A percentile compares a stretch with the other conserved stretches of the same genome.
Evolutionary conservation across 2,329 filamentous ascomycete species (phyloP).

Genomic region (Sporothrix brunneoviolacea): DNA sequence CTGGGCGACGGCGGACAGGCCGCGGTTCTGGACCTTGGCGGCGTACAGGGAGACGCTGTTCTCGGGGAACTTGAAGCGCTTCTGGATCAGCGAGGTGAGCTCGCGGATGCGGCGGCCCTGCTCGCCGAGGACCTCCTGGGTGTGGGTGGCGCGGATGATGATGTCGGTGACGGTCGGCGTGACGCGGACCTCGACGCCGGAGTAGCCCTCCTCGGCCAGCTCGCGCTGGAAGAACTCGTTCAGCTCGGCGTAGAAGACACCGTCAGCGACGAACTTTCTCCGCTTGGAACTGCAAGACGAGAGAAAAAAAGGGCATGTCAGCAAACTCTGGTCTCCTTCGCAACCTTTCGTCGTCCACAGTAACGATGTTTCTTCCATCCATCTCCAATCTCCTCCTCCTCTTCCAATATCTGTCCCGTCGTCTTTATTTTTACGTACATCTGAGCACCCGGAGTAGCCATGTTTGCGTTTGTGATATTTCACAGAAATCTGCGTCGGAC

Average conservation of each 20-base stretch:
- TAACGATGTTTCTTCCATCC: too few species aligned
- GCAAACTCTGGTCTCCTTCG: background rate
- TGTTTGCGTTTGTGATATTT: conserved; percentile 30
- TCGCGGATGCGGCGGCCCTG: conserved; percentile 99
- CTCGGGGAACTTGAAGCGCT: conserved; percentile 99
- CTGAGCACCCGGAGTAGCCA: conserved; percentile 56
- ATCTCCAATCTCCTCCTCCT: background rate
- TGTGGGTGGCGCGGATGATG: conserved; percentile 99
- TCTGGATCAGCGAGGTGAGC: conserved; percentile 99
- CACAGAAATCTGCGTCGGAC: background rate
- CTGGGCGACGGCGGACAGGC: conserved; percentile 98
- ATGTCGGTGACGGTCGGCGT: conserved; percentile 99
- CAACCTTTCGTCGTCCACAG: too few species aligned
- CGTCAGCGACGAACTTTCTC: conserved; percentile 94
- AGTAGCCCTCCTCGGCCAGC: conserved; percentile 99
- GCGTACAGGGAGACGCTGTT: conserved; percentile 99
- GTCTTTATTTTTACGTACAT: conserved; percentile 43
- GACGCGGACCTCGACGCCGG: conserved; percentile 98
- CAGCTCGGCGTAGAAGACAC: conserved; percentile 99
- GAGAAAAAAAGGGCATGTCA: background rate
- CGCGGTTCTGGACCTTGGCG: conserved; percentile 99
- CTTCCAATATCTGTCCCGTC: background rate
- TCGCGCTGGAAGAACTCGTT: conserved; percentile 99
- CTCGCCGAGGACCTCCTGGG: conserved; percentile 99
- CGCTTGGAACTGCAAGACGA: conserved; percentile 68